These are phyloP conservation scores for Silybum marianum DNA, from an alignment of 129 eudicot genomes.

Conservation along the genomic window DNA sequence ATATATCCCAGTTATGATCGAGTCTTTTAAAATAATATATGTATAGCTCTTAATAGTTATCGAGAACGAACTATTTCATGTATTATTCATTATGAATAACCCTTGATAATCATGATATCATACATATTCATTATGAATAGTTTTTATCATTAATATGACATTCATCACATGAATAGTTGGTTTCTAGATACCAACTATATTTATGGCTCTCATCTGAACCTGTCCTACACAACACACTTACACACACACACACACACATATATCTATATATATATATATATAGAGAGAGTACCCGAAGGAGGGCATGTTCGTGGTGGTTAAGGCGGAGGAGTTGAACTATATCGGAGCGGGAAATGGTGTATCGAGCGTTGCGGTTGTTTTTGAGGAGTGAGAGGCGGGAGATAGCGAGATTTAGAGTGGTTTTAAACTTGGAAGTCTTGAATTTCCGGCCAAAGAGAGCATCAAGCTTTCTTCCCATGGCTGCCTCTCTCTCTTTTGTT, in stretches of 20 bases:
- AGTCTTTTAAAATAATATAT: not conserved
- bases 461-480: constrained; percentile 83
- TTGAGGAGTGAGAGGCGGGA: constrained; percentile 66
- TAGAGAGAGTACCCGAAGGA: constrained; percentile 55
- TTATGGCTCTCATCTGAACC: not conserved
- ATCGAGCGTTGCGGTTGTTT: constrained; percentile 67
- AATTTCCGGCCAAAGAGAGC: constrained; percentile 62
- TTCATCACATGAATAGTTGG: not conserved
- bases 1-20: constrained; percentile 11
- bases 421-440: constrained; percentile 54
- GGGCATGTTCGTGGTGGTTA: constrained; percentile 70
- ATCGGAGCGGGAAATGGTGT: constrained; percentile 50
- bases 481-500: not conserved
- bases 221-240: not conserved
- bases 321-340: constrained; percentile 64
- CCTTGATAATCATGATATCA: not conserved
- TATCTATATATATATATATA: not conserved
- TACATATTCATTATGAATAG: not conserved
- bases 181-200: not conserved
- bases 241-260: too few species aligned
- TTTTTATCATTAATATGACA: not conserved
- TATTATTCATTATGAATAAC: not conserved
- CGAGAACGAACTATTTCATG: not conserved
- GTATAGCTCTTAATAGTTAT: too few species aligned
- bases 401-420: constrained; percentile 49